Evolutionary conservation across 352 stramenopile genomes (phyloP), one percentile per base, ranked within the genome.

Genomic region (Phytophthora syringae): DNA sequence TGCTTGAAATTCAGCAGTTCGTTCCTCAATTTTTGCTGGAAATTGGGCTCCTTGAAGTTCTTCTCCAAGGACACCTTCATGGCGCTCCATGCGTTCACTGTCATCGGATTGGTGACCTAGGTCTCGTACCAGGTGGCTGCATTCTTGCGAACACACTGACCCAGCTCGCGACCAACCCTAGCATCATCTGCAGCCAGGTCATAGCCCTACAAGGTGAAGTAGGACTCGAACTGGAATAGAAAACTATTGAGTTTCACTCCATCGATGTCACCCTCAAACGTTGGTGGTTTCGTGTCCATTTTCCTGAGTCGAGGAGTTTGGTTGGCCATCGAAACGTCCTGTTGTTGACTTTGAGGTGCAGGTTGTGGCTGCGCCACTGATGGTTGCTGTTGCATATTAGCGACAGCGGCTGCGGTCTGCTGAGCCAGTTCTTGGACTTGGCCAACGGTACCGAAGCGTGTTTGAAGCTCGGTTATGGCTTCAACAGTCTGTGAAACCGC

Each of bases 211-310:
- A 51, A 54, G 7, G 20, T 37, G 24, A 66, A 66, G 16, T 60
- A 66, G 2, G 58, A 43, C 32, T 53, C 58, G 21, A 66, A 66
- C 32, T 55, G 58, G 24, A 66, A 53, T 15, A 66, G 2, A 27
- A 59, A 59, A 10, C 34, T 58, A 7, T 58, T 58, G 6, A 58
- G 27, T 25, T 60, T 53, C 42, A 50, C 40, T 15, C 40, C 50
- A 36, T 54, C n/a, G 22, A 66, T 66, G 5, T 55, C 40, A 6
- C 58, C 58, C 16, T 53, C 58, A 42, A 66, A 59, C 5, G n/a
- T 48, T 22, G 40, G 58, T 25, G 49, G 58, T n/a, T 65, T 65
- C 16, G 37, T 58, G 1, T 65, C 57, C 48, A 65, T 65, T 15
- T 58, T 65, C 7, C 55, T 21, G 10, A 63, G 24, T 24, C 44